A percentile compares a stretch with the other conserved stretches of the same genome.
Evolutionary conservation across 2,329 filamentous ascomycete genomes (phyloP).

Genomic region (Teratosphaeria pseudoeucalypti): DNA sequence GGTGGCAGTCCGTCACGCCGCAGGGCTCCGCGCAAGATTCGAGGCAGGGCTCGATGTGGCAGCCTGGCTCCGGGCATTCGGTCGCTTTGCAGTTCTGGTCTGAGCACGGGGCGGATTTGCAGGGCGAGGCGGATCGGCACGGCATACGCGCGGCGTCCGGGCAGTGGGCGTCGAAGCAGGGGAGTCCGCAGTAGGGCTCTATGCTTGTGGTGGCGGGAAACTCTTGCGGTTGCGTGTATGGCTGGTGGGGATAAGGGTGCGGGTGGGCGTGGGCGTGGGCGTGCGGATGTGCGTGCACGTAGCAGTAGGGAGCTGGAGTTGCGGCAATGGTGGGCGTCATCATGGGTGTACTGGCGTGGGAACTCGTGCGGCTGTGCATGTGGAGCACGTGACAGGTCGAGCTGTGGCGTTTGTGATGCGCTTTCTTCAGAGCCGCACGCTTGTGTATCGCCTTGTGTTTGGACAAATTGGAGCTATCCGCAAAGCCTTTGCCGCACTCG

Average conservation of each 20-base stretch:
- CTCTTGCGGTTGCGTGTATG: not conserved
- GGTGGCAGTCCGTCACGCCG: not conserved
- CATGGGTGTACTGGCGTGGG: not conserved
- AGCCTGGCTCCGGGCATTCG: not conserved
- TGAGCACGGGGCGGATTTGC: constrained; percentile 6
- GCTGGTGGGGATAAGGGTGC: not conserved
- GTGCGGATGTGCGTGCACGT: not conserved
- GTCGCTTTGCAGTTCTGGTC: not conserved
- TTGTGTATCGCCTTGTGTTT: constrained; percentile 21
- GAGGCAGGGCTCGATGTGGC: constrained; percentile 4
- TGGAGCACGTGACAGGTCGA: not conserved
- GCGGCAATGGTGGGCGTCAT: not conserved
- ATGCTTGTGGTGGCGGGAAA: constrained; percentile 1
- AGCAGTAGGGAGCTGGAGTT: not conserved
- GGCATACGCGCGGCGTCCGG: constrained; percentile 1
- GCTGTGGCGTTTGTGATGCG: not conserved
- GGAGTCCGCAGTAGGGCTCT: constrained; percentile 6
- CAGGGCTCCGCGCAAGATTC: constrained; percentile 1
- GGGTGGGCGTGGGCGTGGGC: not conserved
- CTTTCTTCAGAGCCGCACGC: constrained; percentile 4
- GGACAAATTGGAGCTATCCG: constrained; percentile 25
- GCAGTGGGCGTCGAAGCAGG: constrained; percentile 11
- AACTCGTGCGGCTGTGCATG: not conserved
- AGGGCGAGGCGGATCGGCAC: constrained; percentile 10
- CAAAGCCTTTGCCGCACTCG: constrained; percentile 25